Conservation (phyloP, 2,329 filamentous ascomycete species). For the Cladosporium austrohemisphaericum region DNA sequence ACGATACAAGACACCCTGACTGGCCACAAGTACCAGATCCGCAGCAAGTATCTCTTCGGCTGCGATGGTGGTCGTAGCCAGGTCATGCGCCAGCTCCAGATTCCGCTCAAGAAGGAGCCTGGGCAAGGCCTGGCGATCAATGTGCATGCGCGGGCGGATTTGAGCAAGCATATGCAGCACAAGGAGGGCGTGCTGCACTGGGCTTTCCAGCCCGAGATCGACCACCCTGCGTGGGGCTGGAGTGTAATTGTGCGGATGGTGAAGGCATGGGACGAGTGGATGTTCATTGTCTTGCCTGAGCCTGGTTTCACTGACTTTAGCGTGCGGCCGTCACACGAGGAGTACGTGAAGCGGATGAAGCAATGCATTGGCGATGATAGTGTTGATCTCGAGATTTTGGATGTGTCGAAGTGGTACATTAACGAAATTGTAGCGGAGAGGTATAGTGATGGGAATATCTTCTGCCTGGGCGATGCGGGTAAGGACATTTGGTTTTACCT, state of each 20-base stretch:
- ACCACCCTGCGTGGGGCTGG: constrained; percentile 52
- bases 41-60: constrained; percentile 57
- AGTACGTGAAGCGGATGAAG: constrained; percentile 46
- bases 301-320: constrained; percentile 34
- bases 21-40: constrained; percentile 43
- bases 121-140: constrained; percentile 51
- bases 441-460: constrained; percentile 50
- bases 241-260: constrained; percentile 55
- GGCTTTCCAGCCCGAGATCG: constrained; percentile 51
- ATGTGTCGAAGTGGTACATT: constrained; percentile 56
- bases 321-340: constrained; percentile 43
- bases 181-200: constrained; percentile 59
- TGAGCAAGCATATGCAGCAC: constrained; percentile 47
- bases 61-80: constrained; percentile 52
- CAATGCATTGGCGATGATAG: constrained; percentile 55
- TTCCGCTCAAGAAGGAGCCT: constrained; percentile 43
- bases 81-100: constrained; percentile 44
- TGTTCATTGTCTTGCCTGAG: constrained; percentile 45
- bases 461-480: constrained; percentile 57
- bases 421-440: constrained; percentile 57
- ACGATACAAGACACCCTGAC: constrained; percentile 37
- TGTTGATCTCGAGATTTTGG: constrained; percentile 49
- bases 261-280: constrained; percentile 61
- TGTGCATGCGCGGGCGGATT: constrained; percentile 49
- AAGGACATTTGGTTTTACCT: too few relatives aligned